Evolutionary conservation across 768 basidiomycete species (phyloP).

Genomic region (Amanita pseudoporphyria): DNA sequence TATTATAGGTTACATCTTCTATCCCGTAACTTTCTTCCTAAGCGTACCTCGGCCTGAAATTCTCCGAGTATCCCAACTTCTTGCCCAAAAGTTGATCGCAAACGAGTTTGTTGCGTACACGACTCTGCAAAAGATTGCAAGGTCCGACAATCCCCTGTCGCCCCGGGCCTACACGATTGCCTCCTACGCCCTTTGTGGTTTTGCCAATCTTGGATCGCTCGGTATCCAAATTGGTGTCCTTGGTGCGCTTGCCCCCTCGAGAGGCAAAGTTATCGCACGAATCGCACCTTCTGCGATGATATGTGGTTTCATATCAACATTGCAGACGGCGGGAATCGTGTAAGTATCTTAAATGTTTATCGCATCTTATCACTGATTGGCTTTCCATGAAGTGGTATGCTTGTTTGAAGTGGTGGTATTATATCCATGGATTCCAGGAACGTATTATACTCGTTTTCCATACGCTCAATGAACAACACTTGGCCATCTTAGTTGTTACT

Average conservation of each 20-base stretch:
- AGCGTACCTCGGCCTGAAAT: conserved; percentile 80
- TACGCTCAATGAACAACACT: no score
- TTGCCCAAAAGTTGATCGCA: conserved; percentile 81
- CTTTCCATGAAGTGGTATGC: conserved; percentile 27
- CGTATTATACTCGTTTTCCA: neutral
- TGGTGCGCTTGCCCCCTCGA: conserved; percentile 37
- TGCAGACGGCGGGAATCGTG: conserved; percentile 29
- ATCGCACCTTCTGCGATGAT: conserved; percentile 46
- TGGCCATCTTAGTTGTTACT: no score
- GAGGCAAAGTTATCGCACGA: conserved; percentile 59
- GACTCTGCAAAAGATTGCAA: conserved; percentile 42
- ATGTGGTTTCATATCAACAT: conserved; percentile 26
- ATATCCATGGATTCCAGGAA: conserved; percentile 4
- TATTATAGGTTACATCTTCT: conserved; percentile 79
- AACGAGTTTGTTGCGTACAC: conserved; percentile 81
- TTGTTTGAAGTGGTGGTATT: neutral
- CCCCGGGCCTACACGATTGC: conserved; percentile 74
- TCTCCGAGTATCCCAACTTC: conserved; percentile 65
- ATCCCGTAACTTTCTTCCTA: conserved; percentile 76
- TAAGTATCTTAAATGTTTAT: conserved; percentile 11
- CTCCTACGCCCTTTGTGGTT: conserved; percentile 84
- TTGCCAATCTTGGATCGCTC: conserved; percentile 78
- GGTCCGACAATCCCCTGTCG: conserved; percentile 43
- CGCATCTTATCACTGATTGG: conserved; percentile 12
- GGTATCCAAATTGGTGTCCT: conserved; percentile 69